Evolutionary conservation across 805 yeast genomes (phyloP).

Genomic region (Lipomyces yamanashiensis): DNA sequence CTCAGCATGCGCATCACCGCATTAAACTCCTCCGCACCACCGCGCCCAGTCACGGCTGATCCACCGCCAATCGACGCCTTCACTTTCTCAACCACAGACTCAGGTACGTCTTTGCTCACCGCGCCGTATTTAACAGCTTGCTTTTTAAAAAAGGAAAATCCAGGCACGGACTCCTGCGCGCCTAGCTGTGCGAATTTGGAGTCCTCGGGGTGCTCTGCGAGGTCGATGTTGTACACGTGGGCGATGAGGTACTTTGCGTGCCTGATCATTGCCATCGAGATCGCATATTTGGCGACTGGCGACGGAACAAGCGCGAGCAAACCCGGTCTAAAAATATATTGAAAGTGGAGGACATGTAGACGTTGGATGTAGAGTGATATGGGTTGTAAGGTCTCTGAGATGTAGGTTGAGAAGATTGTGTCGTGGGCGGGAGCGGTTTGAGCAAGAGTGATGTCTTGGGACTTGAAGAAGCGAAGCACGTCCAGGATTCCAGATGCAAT

Average conservation of each 20-base stretch:
- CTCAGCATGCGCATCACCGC: conserved; percentile 35
- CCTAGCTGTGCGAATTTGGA: neutral
- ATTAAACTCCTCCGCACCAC: conserved; percentile 14
- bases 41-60: neutral
- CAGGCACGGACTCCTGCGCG: conserved; percentile 14
- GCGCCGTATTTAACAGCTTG: conserved; percentile 4
- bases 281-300: conserved; percentile 17
- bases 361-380: conserved; percentile 37
- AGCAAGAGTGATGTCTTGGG: conserved; percentile 17
- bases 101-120: conserved; percentile 11
- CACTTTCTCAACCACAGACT: conserved; percentile 21
- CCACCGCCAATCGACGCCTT: conserved; percentile 24
- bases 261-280: conserved; percentile 21
- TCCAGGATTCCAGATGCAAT: conserved; percentile 33
- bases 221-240: conserved; percentile 27
- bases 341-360: conserved; percentile 35
- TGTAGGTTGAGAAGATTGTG: conserved; percentile 27
- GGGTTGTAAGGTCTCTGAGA: conserved; percentile 22
- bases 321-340: conserved; percentile 33
- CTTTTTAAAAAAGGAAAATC: conserved; percentile 27
- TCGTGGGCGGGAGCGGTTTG: conserved; percentile 24
- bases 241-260: conserved; percentile 25
- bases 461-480: conserved; percentile 33
- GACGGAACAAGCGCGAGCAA: conserved; percentile 25
- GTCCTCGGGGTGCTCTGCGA: conserved; percentile 1